Percentiles rank a stretch among this genome's conserved stretches.
Evolutionary conservation across 352 stramenopile genomes (phyloP).

Genomic region (Blastocystis sp.): DNA sequence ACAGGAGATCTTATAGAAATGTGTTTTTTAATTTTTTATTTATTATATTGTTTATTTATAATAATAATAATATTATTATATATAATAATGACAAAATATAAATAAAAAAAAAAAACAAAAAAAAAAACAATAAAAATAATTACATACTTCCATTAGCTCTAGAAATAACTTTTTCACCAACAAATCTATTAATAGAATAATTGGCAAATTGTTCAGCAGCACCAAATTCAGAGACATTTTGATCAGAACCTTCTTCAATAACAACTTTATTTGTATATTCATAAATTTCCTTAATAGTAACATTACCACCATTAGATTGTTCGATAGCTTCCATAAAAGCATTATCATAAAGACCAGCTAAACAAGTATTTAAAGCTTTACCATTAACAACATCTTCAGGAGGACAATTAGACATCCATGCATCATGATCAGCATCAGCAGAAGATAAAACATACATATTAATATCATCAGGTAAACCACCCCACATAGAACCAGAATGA

Average conservation of each 20-base stretch:
- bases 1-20: background rate
- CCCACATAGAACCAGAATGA: constrained; percentile 14
- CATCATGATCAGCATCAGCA: background rate
- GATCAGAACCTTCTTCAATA: background rate
- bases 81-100: no score
- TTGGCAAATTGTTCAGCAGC: constrained; percentile 17
- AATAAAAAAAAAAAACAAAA: no score
- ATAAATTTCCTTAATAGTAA: constrained; percentile 5
- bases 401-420: constrained; percentile 4
- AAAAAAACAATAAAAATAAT: no score
- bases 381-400: constrained; percentile 14
- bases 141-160: no score
- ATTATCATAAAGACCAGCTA: constrained; percentile 3
- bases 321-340: constrained; percentile 1
- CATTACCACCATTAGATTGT: no score
- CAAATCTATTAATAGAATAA: constrained; percentile 16
- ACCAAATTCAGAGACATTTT: constrained; percentile 38
- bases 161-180: no score
- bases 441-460: constrained; percentile 25
- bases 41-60: no score
- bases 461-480: constrained; percentile 1
- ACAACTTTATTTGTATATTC: background rate
- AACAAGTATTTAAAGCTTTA: background rate
- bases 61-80: no score
- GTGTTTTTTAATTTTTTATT: constrained; percentile 8